Conservation (phyloP, 2,329 filamentous ascomycete genomes). For the Ascochyta pisi region DNA sequence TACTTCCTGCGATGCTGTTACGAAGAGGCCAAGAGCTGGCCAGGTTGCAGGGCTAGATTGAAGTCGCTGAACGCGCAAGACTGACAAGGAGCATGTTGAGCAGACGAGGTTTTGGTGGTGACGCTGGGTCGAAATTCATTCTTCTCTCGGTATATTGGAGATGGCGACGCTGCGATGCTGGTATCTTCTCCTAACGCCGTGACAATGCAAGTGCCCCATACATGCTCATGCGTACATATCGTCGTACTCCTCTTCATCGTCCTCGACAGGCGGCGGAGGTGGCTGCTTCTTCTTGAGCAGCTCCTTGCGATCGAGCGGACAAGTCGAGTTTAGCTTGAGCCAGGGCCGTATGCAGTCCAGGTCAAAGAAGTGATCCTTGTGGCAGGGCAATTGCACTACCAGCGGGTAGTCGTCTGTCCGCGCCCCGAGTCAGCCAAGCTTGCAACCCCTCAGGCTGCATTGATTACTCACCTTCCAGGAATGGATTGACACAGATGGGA, state of each 20-base stretch:
- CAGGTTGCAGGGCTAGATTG: not conserved
- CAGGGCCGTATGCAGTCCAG: constrained; percentile 70
- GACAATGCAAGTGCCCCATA: not conserved
- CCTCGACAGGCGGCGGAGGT: constrained; percentile 54
- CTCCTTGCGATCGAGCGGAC: constrained; percentile 66
- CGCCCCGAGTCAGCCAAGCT: constrained; percentile 26
- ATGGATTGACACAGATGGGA: constrained; percentile 67
- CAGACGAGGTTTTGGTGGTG: not conserved
- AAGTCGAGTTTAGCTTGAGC: constrained; percentile 69
- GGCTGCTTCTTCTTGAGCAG: constrained; percentile 61
- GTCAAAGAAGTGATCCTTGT: constrained; percentile 68
- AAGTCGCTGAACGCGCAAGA: not conserved
- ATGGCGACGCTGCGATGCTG: not conserved
- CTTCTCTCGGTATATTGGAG: not conserved
- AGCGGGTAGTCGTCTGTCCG: constrained; percentile 64
- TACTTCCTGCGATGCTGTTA: constrained; percentile 15
- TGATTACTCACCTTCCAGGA: constrained; percentile 60
- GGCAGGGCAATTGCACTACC: constrained; percentile 67
- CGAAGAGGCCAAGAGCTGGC: constrained; percentile 15
- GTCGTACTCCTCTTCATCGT: constrained; percentile 60
- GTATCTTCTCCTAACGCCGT: not conserved
- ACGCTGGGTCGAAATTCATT: too few species aligned
- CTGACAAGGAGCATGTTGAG: too few species aligned
- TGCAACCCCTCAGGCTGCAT: not conserved
- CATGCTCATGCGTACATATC: constrained; percentile 56